These are phyloP conservation scores for Larix kaempferi DNA, from an alignment of 75 land plant species.

Conservation along the genomic window DNA sequence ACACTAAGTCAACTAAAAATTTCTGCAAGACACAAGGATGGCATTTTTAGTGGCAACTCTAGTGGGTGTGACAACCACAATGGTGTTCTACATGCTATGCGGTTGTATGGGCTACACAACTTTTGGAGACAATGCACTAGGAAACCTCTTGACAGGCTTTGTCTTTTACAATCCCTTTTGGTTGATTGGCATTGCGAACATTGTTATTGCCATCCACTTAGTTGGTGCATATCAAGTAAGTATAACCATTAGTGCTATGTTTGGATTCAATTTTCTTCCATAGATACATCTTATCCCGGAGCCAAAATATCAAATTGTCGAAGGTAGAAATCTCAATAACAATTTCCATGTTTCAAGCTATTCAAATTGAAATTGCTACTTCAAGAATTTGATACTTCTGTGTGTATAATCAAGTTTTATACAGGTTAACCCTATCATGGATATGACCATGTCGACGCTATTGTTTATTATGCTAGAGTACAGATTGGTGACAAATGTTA, in stretches of 20 bases:
- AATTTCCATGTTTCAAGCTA: too few species aligned
- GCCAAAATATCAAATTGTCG: too few species aligned
- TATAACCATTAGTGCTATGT: slow-evolving; percentile 17
- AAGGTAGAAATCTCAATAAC: too few species aligned
- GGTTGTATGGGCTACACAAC: slow-evolving; percentile 84
- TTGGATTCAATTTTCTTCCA: slow-evolving; percentile 22
- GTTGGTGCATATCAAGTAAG: slow-evolving; percentile 68
- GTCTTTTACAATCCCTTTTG: slow-evolving; percentile 74
- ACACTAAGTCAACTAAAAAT: too few species aligned
- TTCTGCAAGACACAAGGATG: slow-evolving; percentile 62
- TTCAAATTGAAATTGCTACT: too few species aligned
- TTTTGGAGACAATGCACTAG: slow-evolving; percentile 67
- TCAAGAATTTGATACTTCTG: too few species aligned
- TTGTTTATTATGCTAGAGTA: not conserved
- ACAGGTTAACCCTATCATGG: not conserved
- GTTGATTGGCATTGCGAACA: slow-evolving; percentile 75
- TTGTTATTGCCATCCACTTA: slow-evolving; percentile 61
- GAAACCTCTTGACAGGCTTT: slow-evolving; percentile 71
- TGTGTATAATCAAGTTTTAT: too few species aligned
- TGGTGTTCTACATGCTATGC: slow-evolving; percentile 59
- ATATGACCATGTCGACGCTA: too few species aligned
- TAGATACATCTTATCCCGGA: too few species aligned
- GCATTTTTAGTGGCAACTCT: slow-evolving; percentile 60
- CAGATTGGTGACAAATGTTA: too few species aligned
- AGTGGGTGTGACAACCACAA: slow-evolving; percentile 33